phyloP scores from a whole-genome alignment of 2,329 filamentous ascomycete genomes.

The Cordyceps tenuipes region DNA sequence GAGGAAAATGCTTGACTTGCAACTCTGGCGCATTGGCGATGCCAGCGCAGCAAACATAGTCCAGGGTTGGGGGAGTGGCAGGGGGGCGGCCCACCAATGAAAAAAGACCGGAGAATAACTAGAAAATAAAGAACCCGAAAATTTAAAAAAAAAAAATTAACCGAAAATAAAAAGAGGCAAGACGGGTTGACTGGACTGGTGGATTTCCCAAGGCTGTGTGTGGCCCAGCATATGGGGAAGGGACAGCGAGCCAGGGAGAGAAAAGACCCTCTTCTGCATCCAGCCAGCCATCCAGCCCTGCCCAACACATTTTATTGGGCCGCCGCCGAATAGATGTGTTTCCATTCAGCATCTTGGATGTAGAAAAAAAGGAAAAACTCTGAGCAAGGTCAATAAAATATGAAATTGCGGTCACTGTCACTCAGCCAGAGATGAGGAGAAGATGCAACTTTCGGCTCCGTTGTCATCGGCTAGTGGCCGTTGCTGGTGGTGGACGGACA shows the following conservation, averaged over 20 bases:
- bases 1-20: too few species aligned
- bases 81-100: not conserved
- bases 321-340: too few species aligned
- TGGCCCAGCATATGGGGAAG: not conserved
- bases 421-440: too few species aligned
- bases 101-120: not conserved
- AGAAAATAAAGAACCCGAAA: not conserved
- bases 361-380: too few species aligned
- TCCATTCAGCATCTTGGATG: too few species aligned
- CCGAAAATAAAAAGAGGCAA: not conserved
- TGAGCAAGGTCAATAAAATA: too few species aligned
- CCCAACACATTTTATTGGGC: not conserved
- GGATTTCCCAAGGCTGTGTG: not conserved
- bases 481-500: not conserved
- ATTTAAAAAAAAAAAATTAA: not conserved
- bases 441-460: too few species aligned
- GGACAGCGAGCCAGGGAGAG: not conserved
- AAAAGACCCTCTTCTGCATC: not conserved
- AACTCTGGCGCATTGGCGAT: not conserved
- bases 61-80: not conserved
- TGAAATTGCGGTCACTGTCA: too few species aligned
- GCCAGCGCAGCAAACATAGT: slow-evolving; percentile 6
- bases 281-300: not conserved
- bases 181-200: not conserved
- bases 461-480: not conserved